Evolutionary conservation across 202 grass and related monocot species (phyloP).

Genomic region (Carex arenaria): DNA sequence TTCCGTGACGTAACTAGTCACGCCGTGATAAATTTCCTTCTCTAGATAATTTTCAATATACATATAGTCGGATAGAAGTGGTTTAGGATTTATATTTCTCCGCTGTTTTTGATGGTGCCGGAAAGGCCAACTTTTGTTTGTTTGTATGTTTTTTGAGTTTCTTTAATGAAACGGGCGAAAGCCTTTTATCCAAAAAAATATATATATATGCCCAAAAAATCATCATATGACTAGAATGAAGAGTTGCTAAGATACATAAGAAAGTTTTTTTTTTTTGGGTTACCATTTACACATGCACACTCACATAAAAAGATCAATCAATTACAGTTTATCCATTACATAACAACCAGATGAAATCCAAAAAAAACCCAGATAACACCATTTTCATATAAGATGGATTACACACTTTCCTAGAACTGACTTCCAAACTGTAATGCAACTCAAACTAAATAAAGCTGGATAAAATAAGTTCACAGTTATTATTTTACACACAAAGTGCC

Average conservation of each 20-base stretch:
- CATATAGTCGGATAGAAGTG: too few species aligned
- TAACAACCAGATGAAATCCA: background rate
- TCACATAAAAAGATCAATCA: background rate
- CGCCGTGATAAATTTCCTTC: too few species aligned
- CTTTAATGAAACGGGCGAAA: too few species aligned
- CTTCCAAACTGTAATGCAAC: background rate
- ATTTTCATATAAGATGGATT: background rate
- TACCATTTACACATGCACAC: too few species aligned
- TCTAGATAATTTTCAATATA: too few species aligned
- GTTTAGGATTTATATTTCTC: too few species aligned
- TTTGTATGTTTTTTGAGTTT: too few species aligned
- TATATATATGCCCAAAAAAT: background rate
- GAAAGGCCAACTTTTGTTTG: too few species aligned
- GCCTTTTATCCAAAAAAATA: too few species aligned
- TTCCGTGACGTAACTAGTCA: too few species aligned
- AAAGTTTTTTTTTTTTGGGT: background rate
- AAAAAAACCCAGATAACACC: background rate
- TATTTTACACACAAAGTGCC: background rate
- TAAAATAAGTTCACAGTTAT: background rate
- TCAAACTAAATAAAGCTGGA: background rate
- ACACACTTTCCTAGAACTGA: background rate
- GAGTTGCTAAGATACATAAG: background rate
- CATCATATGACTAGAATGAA: background rate
- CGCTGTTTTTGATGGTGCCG: too few species aligned
- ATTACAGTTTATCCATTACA: background rate